Base-by-base conservation (phyloP, 768 basidiomycete species). In the Macrolepiota dolichaula region DNA sequence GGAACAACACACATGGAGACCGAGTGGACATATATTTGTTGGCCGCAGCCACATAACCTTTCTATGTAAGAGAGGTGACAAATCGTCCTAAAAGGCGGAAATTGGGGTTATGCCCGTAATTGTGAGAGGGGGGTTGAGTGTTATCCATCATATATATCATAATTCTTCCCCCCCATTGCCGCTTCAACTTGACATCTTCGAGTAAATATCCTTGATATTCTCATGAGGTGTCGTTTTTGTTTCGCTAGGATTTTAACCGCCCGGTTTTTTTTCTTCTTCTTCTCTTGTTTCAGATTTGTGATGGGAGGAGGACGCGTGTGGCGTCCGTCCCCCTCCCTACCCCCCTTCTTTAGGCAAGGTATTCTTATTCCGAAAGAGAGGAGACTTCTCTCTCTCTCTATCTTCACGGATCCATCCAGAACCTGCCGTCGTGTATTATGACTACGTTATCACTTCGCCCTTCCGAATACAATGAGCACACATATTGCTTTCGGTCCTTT, bases 201-300 rank as follows among this genome's bases (percentile, higher is more conserved):
- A 32, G 42, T 57, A 32, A 36, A 47, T n/a, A n/a, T 47, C 42
- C 57, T 29, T 58, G 57, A 42, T 50, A 24, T 58, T 58, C 57
- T 37, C 46, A 51, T 49, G 57, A n/a, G n/a, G 36, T 22, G 24
- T n/a, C 32, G 35, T 58, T 35, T 13, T 27, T 19, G 46, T 35
- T 51, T 37, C 29, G 10, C 54, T 44, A 17, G 15, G 10, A 24
- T 19, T 42, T 37, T 15, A 15, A 25, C 27, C 15, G 13, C n/a
- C n/a, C 42, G 5, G 7, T 10, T 50, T 32, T 32, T 32, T 7
- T 32, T 7, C 7, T 58, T 47, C 51, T 58, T 58, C 57, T 32
- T 32, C 29, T 32, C 29, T 32, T 58, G 57, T 58, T 58, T 58
- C 57, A 58, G 57, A 36, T 40, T 53, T 54, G n/a, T 29, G 52